phyloP scores from a whole-genome alignment of 306 rosid genomes.

The Gleditsia sinensis region DNA sequence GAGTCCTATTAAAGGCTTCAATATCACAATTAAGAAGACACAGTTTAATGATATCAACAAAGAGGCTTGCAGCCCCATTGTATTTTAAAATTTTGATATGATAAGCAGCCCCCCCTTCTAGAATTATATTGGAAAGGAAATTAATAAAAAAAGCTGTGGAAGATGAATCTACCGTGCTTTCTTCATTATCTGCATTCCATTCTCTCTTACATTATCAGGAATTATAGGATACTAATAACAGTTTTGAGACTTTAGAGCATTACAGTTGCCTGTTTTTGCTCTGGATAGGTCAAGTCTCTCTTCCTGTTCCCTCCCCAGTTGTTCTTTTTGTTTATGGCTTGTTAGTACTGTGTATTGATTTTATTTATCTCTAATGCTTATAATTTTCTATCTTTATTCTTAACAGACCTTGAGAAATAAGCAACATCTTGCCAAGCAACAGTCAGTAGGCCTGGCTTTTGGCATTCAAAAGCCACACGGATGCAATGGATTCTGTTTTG shows the following conservation, averaged over 20 bases:
- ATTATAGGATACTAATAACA: not conserved
- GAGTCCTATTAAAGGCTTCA: too few species aligned
- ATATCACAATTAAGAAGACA: too few species aligned
- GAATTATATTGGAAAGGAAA: too few species aligned
- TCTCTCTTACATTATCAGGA: not conserved
- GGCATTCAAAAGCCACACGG: slow-evolving; percentile 41
- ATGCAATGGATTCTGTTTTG: slow-evolving; percentile 33
- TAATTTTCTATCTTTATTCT: slow-evolving; percentile 1
- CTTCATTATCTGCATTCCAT: too few species aligned
- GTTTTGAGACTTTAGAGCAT: not conserved
- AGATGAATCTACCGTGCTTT: too few species aligned
- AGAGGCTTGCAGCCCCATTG: too few species aligned
- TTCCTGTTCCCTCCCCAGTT: not conserved
- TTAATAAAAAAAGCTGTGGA: too few species aligned
- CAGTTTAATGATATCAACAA: too few species aligned
- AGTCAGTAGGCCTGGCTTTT: slow-evolving; percentile 29
- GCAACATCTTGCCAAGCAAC: slow-evolving; percentile 36
- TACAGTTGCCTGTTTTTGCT: not conserved
- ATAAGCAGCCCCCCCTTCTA: too few species aligned
- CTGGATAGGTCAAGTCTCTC: too few species aligned
- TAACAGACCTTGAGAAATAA: slow-evolving; percentile 49
- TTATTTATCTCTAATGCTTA: slow-evolving; percentile 6
- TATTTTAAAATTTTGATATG: too few species aligned
- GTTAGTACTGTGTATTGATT: not conserved
- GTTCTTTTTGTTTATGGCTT: not conserved